Conservation (phyloP, 78 protist genomes). For the Planoprotostelium fungivorum region DNA sequence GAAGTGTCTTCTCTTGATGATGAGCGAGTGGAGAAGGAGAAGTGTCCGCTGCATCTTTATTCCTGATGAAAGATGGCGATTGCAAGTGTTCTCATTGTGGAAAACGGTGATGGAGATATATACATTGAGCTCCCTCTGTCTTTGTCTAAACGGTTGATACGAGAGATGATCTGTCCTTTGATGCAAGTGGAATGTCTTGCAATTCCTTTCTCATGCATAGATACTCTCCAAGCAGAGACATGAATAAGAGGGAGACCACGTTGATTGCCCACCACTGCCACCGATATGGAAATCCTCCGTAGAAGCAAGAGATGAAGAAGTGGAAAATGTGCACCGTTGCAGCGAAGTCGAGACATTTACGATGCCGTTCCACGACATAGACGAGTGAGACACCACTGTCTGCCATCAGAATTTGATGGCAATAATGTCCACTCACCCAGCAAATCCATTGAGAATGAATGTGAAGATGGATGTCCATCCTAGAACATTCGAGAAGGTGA, state of each 20-base stretch:
- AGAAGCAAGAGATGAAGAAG: constrained; percentile 26
- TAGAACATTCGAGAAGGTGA: constrained; percentile 1
- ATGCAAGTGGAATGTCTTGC: constrained; percentile 42
- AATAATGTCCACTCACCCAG: constrained; percentile 30
- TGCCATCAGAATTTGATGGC: constrained; percentile 7
- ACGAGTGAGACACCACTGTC: constrained; percentile 7
- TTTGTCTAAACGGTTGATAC: no score
- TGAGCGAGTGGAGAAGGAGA: no score
- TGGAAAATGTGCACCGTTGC: constrained; percentile 55
- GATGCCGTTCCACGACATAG: constrained; percentile 57
- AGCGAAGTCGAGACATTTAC: constrained; percentile 59
- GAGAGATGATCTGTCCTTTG: no score
- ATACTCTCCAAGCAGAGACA: constrained; percentile 62
- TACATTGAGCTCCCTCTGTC: no score
- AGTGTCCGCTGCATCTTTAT: no score
- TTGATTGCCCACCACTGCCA: constrained; percentile 47
- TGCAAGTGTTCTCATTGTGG: no score
- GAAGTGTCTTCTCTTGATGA: no score
- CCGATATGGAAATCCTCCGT: constrained; percentile 43
- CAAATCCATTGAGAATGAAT: constrained; percentile 21
- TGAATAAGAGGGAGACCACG: constrained; percentile 18
- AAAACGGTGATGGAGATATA: no score
- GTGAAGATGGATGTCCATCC: constrained; percentile 30
- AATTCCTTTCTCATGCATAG: constrained; percentile 60
- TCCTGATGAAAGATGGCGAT: no score